Evolutionary conservation across 2,329 filamentous ascomycete species (phyloP).

Genomic region (Nakataea oryzae): DNA sequence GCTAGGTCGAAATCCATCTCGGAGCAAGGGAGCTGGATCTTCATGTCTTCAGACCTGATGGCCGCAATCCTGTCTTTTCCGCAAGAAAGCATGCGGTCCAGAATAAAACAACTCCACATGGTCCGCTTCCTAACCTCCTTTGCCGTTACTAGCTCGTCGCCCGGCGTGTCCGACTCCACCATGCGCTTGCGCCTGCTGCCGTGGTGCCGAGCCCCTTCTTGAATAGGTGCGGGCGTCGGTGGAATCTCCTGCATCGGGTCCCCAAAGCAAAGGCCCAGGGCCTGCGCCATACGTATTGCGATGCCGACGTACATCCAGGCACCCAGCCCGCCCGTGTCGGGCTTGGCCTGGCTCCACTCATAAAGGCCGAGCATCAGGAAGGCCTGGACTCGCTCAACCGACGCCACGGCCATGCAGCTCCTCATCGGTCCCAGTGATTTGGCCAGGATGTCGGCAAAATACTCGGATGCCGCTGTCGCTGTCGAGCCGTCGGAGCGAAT

Average conservation of each 20-base stretch:
- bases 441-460: slow-evolving; percentile 50
- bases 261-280: slow-evolving; percentile 49
- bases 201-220: slow-evolving; percentile 4
- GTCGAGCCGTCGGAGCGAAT: slow-evolving; percentile 36
- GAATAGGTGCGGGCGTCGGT: slow-evolving; percentile 4
- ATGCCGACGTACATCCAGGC: slow-evolving; percentile 59
- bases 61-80: slow-evolving; percentile 51
- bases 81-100: slow-evolving; percentile 59
- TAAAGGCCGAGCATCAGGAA: slow-evolving; percentile 62
- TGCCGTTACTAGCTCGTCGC: slow-evolving; percentile 34
- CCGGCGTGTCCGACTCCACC: background rate
- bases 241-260: slow-evolving; percentile 20
- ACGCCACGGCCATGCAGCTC: slow-evolving; percentile 37
- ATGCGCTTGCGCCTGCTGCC: slow-evolving; percentile 10
- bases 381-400: slow-evolving; percentile 55
- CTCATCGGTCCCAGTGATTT: slow-evolving; percentile 37
- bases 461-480: slow-evolving; percentile 49
- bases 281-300: slow-evolving; percentile 53
- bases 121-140: slow-evolving; percentile 58
- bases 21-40: slow-evolving; percentile 57
- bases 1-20: slow-evolving; percentile 55
- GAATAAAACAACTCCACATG: slow-evolving; percentile 65
- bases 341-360: slow-evolving; percentile 55
- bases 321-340: slow-evolving; percentile 37
- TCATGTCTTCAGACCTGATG: slow-evolving; percentile 47